Evolutionary conservation across 2,329 filamentous ascomycete species (phyloP), one percentile per base, ranked within the genome.

Genomic region (Ceratocystis variospora): DNA sequence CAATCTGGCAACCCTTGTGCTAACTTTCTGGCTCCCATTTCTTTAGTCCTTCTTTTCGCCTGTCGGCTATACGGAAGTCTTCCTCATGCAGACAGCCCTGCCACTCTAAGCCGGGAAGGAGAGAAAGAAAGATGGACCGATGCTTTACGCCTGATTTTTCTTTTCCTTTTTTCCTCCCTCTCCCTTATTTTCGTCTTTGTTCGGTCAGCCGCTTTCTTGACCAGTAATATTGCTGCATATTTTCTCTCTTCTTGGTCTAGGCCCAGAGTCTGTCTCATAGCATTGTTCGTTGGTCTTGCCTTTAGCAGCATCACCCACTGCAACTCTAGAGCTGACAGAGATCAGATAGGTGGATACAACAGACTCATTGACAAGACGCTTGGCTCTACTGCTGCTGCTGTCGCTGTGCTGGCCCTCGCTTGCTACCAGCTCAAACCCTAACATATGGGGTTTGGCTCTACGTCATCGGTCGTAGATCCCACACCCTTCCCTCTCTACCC

Each of bases 1-100:
- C 28, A 59, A 59, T 57, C 53, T 31, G 53, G 53, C 53, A 57
- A 33, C 8, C 12, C n/a, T 57, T 57, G 28, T 57, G 53, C 33
- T 12, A 31, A 25, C 55, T 59, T 31, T n/a, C 55, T 59, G 12
- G 55, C 33, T 33, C 55, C n/a, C 33, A 37, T 59, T 59, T 37
- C 44, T 17, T n/a, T 19, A 41, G 37, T 53, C 33, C n/a, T 59
- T 37, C 33, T 64, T 17, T 50, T 22, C 7, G 25, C 53, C 33
- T 45, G 37, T 53, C 61, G 45, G 59, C 61, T 28, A 44, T 66
- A 63, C 57, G 61, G 64, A 66, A 66, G 45, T 55, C 64, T 33
- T 33, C 64, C 45, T 57, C 28, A 37, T 59, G 55, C 28, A 59
- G 28, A 3, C 12, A 59, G 48, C 63, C 46, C 63, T 57, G 48